Evolutionary conservation across 2,329 filamentous ascomycete genomes (phyloP), one percentile per base, ranked within the genome.

Genomic region (Colletotrichum sp.): DNA sequence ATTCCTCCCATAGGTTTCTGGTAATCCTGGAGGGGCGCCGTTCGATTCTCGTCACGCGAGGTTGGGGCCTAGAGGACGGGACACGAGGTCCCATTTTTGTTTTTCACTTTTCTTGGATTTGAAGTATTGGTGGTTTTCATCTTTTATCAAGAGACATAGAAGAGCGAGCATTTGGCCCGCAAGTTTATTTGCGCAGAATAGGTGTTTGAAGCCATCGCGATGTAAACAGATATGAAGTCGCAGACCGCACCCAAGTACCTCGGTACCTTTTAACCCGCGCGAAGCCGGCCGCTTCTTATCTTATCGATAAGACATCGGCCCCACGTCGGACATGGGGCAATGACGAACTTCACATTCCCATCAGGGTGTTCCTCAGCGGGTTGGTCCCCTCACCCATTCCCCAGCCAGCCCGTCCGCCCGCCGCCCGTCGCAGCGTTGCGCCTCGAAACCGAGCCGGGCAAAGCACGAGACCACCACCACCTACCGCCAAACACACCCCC

Each of bases 381-480:
- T 65, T 28, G 26, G 64, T 66, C 21, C 55, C 55, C 55, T 28
- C 55, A 10, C 28, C 59, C 28, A 64, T 64, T 64, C 34, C 61
- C 61, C 61, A 64, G 61, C 21, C 13, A 32, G 18, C 28, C 28
- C 28, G 59, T 30, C 21, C 66, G 52, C 66, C 66, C 36, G 64
- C 43, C 43, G 64, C 64, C 36, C 64, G 64, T 55, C 64, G 66
- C 52, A 75, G 69, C 48, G 21, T 76, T 69, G 74, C 70, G 70
- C 70, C 71, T 76, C 70, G 64, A 73, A 75, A 68, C 70, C 43
- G 64, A 64, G n/a, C 64, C 55, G 73, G 67, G n/a, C 65, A 65
- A 68, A 43, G 73, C 70, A 73, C 64, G 70, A 76, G 74, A 69
- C 64, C 70, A 73, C n/a, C 18, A 55, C 59, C 43, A 64, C 28